Conservation (phyloP, 1,284 basidiomycete genomes). For the Puccinia horiana region DNA sequence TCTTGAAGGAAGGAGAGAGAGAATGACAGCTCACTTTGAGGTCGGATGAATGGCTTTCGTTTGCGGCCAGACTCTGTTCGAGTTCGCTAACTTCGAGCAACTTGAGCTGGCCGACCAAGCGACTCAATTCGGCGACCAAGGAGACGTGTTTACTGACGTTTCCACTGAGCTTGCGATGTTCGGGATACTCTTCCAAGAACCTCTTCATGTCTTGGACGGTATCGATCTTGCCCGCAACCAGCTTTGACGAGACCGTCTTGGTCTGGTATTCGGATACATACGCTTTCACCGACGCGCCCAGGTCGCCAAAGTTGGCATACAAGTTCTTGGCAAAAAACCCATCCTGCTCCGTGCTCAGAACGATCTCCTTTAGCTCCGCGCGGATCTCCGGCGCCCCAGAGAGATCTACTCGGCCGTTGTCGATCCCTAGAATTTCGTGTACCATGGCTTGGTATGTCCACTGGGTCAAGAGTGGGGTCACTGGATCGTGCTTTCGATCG, state of each 20-base stretch:
- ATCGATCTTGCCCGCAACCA: conserved; percentile 68
- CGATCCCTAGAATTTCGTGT: conserved; percentile 89
- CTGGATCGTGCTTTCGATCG: conserved; percentile 93
- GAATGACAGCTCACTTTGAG: conserved; percentile 67
- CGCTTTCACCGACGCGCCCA: conserved; percentile 85
- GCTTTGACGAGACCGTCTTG: conserved; percentile 69
- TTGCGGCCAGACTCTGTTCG: conserved; percentile 92
- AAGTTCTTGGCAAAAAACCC: conserved; percentile 91
- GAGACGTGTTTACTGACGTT: conserved; percentile 99
- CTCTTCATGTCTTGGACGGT: conserved; percentile 96
- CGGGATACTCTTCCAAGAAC: conserved; percentile 98
- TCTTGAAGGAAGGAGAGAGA: neutral
- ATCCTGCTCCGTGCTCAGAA: conserved; percentile 86
- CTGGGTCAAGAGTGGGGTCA: conserved; percentile 93
- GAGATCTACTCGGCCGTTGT: conserved; percentile 87
- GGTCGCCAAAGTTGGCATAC: conserved; percentile 92
- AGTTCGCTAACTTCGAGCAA: conserved; percentile 88
- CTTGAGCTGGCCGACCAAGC: conserved; percentile 81
- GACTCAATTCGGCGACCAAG: conserved; percentile 89
- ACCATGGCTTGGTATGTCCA: conserved; percentile 99
- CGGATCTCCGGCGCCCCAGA: conserved; percentile 80
- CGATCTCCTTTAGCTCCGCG: conserved; percentile 90
- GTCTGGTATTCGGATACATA: conserved; percentile 95
- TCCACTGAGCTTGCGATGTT: conserved; percentile 91
- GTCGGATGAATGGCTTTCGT: conserved; percentile 77